These are phyloP conservation scores for Hypoxylon fuscum DNA, from an alignment of 495 filamentous ascomycete genomes.

Conservation along the genomic window DNA sequence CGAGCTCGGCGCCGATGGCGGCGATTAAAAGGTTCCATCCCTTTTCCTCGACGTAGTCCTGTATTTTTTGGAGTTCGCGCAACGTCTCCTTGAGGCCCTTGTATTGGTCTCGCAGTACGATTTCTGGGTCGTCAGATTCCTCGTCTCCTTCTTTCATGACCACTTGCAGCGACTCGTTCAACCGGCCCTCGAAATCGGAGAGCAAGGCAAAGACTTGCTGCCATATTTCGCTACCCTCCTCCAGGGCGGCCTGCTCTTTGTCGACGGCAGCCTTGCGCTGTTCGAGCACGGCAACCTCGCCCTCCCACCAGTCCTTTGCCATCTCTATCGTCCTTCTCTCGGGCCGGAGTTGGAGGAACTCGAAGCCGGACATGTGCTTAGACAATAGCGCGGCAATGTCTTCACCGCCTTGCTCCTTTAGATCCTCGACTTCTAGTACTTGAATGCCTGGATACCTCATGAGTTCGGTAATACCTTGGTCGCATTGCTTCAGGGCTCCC, in stretches of 20 bases:
- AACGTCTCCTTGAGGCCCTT: constrained; percentile 66
- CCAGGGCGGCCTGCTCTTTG: constrained; percentile 77
- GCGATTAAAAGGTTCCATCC: constrained; percentile 90
- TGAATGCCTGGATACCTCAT: constrained; percentile 60
- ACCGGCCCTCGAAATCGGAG: constrained; percentile 69
- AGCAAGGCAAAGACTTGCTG: constrained; percentile 71
- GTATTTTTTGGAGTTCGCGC: constrained; percentile 63
- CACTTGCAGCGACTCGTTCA: constrained; percentile 65
- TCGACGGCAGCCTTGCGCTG: constrained; percentile 68
- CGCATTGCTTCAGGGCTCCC: constrained; percentile 54
- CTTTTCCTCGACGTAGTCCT: constrained; percentile 68
- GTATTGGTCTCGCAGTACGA: constrained; percentile 56
- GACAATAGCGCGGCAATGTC: constrained; percentile 38
- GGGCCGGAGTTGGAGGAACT: constrained; percentile 66
- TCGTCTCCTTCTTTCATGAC: constrained; percentile 15
- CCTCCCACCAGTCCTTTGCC: constrained; percentile 78
- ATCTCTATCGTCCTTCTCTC: constrained; percentile 79
- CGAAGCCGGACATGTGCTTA: constrained; percentile 47
- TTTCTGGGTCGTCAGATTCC: constrained; percentile 34
- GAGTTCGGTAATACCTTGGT: constrained; percentile 53
- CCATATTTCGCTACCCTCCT: constrained; percentile 86
- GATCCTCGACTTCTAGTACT: constrained; percentile 51
- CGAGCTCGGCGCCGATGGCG: constrained; percentile 87
- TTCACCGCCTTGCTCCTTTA: constrained; percentile 33
- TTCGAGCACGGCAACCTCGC: constrained; percentile 67